These are phyloP conservation scores for Bonia amplexicaulis DNA, from an alignment of 176 grass and related monocot genomes.

Conservation along the genomic window DNA sequence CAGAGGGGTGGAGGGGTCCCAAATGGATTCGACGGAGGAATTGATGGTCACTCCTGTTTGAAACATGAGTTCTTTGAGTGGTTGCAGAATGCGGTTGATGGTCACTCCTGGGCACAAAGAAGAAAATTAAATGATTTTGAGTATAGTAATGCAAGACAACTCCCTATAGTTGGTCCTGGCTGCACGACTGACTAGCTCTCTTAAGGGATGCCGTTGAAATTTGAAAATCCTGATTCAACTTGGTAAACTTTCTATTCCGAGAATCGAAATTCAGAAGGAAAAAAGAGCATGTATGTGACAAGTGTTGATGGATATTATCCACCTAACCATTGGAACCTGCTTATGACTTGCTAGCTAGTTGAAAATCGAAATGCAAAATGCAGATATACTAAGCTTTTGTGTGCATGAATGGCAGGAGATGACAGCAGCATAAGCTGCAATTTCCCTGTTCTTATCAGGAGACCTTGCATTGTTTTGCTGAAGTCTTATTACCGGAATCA, in stretches of 20 bases:
- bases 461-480: not conserved
- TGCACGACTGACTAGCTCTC: not conserved
- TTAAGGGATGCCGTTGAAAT: not conserved
- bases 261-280: not conserved
- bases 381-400: not conserved
- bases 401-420: not conserved
- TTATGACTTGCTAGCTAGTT: not conserved
- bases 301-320: not conserved
- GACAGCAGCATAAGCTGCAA: not conserved
- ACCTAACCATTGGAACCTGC: not conserved
- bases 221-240: not conserved
- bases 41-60: no score
- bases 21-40: constrained; percentile 53
- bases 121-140: constrained; percentile 24
- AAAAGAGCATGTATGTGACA: not conserved
- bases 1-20: constrained; percentile 41
- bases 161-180: not conserved
- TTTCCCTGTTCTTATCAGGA: not conserved
- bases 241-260: not conserved
- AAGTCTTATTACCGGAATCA: not conserved
- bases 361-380: constrained; percentile 1
- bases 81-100: constrained; percentile 77
- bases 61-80: constrained; percentile 94
- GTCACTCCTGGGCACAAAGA: not conserved
- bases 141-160: not conserved